Evolutionary conservation across 1,284 basidiomycete genomes (phyloP).

Genomic region (Paramarasmius palmivorus): DNA sequence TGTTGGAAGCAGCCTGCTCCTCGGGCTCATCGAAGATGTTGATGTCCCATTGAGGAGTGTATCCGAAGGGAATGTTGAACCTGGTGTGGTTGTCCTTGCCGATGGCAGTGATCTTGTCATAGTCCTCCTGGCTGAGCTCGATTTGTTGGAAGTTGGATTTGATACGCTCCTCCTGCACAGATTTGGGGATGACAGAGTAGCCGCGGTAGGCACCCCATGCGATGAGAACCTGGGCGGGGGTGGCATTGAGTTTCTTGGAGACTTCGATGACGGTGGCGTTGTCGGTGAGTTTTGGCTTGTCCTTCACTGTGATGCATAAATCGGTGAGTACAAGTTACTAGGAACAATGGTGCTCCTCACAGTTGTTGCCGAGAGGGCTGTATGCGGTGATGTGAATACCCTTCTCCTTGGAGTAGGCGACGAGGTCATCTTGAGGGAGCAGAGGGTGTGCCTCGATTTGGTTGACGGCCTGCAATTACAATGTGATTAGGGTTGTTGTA

Average conservation of each 20-base stretch:
- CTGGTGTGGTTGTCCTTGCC: constrained; percentile 51
- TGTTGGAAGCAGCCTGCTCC: constrained; percentile 42
- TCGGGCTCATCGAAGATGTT: constrained; percentile 52
- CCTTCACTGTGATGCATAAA: constrained; percentile 43
- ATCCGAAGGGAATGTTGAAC: constrained; percentile 53
- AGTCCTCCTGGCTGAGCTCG: constrained; percentile 61
- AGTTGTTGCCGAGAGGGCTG: constrained; percentile 82
- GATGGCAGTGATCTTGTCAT: constrained; percentile 54
- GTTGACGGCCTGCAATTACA: constrained; percentile 53
- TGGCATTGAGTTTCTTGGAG: constrained; percentile 55
- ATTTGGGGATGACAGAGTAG: constrained; percentile 75
- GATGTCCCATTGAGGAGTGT: constrained; percentile 55
- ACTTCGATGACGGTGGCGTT: constrained; percentile 63
- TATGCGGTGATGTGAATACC: constrained; percentile 84
- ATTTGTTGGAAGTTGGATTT: constrained; percentile 74
- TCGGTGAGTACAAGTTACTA: constrained; percentile 5
- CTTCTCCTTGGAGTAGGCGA: constrained; percentile 69
- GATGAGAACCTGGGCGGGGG: constrained; percentile 69
- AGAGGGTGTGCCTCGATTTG: constrained; percentile 87
- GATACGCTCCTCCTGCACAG: constrained; percentile 61
- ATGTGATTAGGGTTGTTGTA: background rate
- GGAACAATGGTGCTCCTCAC: constrained; percentile 33
- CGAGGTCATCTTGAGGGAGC: constrained; percentile 69
- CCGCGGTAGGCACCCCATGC: constrained; percentile 70
- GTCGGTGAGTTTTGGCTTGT: constrained; percentile 62